phyloP scores from a whole-genome alignment of 2,329 filamentous ascomycete genomes.

The Dactylella cylindrospora region DNA sequence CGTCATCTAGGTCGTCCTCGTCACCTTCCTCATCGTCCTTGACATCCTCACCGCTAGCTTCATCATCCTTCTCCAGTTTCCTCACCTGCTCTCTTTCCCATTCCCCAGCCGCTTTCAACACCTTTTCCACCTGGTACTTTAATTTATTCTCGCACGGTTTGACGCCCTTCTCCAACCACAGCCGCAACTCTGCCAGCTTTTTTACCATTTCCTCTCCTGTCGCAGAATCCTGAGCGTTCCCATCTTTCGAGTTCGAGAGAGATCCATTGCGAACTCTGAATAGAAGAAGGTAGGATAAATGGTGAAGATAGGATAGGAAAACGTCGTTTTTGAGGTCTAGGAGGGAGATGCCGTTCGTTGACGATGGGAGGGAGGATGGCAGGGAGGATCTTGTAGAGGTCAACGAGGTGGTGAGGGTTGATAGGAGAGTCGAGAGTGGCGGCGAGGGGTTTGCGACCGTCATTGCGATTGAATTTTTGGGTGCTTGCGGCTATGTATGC shows the following conservation, averaged over 20 bases:
- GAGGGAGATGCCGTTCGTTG: slow-evolving; percentile 88
- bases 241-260: slow-evolving; percentile 51
- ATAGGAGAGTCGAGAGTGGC: slow-evolving; percentile 10
- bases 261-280: slow-evolving; percentile 67
- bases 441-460: slow-evolving; percentile 14
- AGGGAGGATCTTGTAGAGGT: slow-evolving; percentile 27
- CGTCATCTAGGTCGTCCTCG: slow-evolving; percentile 29
- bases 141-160: slow-evolving; percentile 84
- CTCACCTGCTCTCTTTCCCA: slow-evolving; percentile 58
- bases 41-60: slow-evolving; percentile 50
- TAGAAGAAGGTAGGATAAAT: slow-evolving; percentile 83
- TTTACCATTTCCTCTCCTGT: slow-evolving; percentile 70
- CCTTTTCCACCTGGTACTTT: slow-evolving; percentile 94
- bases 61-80: slow-evolving; percentile 49
- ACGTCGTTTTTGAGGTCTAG: slow-evolving; percentile 96
- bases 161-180: slow-evolving; percentile 91
- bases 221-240: slow-evolving; percentile 48
- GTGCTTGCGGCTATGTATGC: neutral
- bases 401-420: slow-evolving; percentile 29
- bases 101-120: slow-evolving; percentile 82
- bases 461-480: slow-evolving; percentile 9
- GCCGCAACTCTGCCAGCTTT: slow-evolving; percentile 85
- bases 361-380: slow-evolving; percentile 63
- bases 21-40: slow-evolving; percentile 53
- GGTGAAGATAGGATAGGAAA: slow-evolving; percentile 93